Conservation (phyloP, 805 yeast species). For the Schwanniomyces vanrijiae region DNA sequence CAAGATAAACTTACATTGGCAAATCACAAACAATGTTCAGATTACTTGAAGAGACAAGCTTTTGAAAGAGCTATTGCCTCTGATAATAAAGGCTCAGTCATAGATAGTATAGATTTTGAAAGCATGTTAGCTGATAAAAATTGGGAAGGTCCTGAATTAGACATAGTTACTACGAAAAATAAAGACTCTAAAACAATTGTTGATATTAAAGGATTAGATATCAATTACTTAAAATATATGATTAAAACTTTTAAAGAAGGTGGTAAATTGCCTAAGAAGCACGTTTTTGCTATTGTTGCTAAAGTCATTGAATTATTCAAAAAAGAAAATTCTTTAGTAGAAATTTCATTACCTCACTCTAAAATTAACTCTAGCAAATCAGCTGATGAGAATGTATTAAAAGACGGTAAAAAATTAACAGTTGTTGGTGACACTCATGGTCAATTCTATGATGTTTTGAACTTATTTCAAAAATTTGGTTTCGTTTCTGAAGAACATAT, state of each 20-base stretch:
- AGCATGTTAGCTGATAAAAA: slow-evolving; percentile 50
- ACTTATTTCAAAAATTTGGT: slow-evolving; percentile 76
- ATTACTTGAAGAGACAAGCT: slow-evolving; percentile 66
- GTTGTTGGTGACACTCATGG: slow-evolving; percentile 99
- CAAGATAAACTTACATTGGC: slow-evolving; percentile 65
- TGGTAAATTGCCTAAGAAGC: slow-evolving; percentile 72
- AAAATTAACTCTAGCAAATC: slow-evolving; percentile 11
- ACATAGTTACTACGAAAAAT: slow-evolving; percentile 32
- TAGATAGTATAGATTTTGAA: slow-evolving; percentile 48
- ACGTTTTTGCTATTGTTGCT: slow-evolving; percentile 77
- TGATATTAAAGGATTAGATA: slow-evolving; percentile 42
- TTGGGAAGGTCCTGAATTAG: slow-evolving; percentile 60
- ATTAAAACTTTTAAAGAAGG: slow-evolving; percentile 73
- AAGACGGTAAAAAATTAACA: slow-evolving; percentile 53
- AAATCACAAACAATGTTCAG: slow-evolving; percentile 61
- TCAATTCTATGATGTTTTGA: slow-evolving; percentile 86
- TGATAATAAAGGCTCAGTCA: slow-evolving; percentile 55
- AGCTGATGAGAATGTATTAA: slow-evolving; percentile 24
- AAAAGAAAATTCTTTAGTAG: slow-evolving; percentile 74
- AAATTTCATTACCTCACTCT: slow-evolving; percentile 48
- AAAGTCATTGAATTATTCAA: slow-evolving; percentile 65
- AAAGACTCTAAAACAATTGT: slow-evolving; percentile 21
- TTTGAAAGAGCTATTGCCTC: slow-evolving; percentile 86
- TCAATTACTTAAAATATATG: slow-evolving; percentile 61
- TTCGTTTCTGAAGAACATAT: slow-evolving; percentile 63